These are phyloP conservation scores for Rhynchosporium secalis DNA, from an alignment of 2,329 filamentous ascomycete genomes.

Conservation along the genomic window DNA sequence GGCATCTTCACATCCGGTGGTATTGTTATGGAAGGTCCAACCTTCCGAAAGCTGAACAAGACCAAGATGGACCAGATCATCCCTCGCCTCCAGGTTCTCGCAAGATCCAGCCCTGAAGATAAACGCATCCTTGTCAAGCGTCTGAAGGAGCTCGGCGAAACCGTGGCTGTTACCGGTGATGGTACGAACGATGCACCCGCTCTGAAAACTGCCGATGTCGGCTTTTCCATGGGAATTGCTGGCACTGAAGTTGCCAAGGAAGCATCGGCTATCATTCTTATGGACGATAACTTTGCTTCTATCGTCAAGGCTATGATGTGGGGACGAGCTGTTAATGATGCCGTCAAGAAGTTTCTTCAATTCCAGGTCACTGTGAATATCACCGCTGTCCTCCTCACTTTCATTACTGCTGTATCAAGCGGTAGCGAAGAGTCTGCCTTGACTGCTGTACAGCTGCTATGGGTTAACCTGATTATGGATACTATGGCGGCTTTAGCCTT, in stretches of 20 bases:
- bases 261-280: constrained; percentile 60
- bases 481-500: constrained; percentile 78
- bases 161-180: constrained; percentile 66
- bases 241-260: constrained; percentile 66
- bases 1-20: constrained; percentile 58
- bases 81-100: constrained; percentile 65
- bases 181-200: constrained; percentile 68
- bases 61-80: constrained; percentile 59
- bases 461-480: constrained; percentile 86
- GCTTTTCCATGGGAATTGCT: constrained; percentile 67
- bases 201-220: constrained; percentile 65
- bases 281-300: constrained; percentile 63
- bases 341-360: constrained; percentile 54
- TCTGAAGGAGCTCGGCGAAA: constrained; percentile 64
- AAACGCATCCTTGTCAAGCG: constrained; percentile 65
- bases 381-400: constrained; percentile 75
- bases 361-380: constrained; percentile 75
- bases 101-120: constrained; percentile 68
- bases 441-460: constrained; percentile 76
- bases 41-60: constrained; percentile 62
- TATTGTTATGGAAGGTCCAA: constrained; percentile 68
- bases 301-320: constrained; percentile 64
- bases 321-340: constrained; percentile 59
- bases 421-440: constrained; percentile 64
- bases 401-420: constrained; percentile 72